These are phyloP conservation scores for Zoysia japonica DNA, from an alignment of 176 grass and related monocot species.

Conservation along the genomic window DNA sequence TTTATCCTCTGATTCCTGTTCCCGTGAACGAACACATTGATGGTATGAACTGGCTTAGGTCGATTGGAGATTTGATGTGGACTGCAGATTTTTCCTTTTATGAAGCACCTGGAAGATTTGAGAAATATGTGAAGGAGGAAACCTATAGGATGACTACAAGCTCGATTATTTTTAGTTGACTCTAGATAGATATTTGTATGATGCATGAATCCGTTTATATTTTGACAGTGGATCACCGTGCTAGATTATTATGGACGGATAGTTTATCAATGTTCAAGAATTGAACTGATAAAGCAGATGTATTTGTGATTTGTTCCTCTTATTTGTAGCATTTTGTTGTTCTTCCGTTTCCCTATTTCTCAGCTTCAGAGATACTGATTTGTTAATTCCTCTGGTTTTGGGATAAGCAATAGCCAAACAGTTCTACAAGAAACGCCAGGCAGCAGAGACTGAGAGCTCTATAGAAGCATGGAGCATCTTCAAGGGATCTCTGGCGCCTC, in stretches of 20 bases:
- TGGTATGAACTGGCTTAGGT: too few species aligned
- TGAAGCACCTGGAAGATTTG: too few species aligned
- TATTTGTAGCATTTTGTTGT: neutral
- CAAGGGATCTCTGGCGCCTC: too few species aligned
- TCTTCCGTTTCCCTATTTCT: neutral
- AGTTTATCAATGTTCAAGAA: neutral
- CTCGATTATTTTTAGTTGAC: too few species aligned
- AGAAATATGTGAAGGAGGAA: too few species aligned
- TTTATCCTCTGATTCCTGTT: too few species aligned
- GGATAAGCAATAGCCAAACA: neutral
- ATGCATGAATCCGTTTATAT: neutral
- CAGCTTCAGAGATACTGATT: neutral
- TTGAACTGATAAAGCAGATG: neutral
- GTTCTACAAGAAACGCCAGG: neutral
- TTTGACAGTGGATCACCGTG: neutral
- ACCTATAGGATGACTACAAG: too few species aligned
- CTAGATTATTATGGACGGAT: neutral
- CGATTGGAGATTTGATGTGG: too few species aligned
- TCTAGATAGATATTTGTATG: too few species aligned
- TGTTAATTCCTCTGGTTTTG: neutral
- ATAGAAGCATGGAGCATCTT: too few species aligned
- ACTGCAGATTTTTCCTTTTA: too few species aligned
- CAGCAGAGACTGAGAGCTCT: neutral
- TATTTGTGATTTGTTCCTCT: neutral
- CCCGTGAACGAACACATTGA: too few species aligned